A percentile compares a stretch with the other conserved stretches of the same genome.
phyloP scores from a whole-genome alignment of 139 green algal genomes.

The Micromonas pusilla region DNA sequence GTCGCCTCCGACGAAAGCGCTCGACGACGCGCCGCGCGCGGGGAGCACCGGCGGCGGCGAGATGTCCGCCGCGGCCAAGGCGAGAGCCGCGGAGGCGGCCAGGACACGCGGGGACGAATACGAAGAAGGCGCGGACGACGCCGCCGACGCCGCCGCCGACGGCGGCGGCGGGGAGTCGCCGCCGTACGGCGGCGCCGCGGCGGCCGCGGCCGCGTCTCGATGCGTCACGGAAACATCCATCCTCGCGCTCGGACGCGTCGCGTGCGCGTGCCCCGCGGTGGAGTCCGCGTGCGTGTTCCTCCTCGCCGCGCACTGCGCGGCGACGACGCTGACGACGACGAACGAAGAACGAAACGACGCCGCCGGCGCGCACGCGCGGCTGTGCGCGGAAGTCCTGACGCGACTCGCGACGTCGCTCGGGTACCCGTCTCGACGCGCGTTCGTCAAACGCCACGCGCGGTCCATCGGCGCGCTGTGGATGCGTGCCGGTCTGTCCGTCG shows the following conservation, averaged over 20 bases:
- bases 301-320: not conserved
- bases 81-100: not conserved
- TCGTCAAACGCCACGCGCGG: not conserved
- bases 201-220: too few relatives aligned
- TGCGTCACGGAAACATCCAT: not conserved
- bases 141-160: too few relatives aligned
- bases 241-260: not conserved
- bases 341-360: too few relatives aligned
- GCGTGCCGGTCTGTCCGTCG: not conserved
- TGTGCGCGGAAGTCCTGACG: not conserved
- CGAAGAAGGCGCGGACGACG: too few relatives aligned
- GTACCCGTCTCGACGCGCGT: not conserved
- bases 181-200: too few relatives aligned
- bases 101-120: not conserved
- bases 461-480: not conserved
- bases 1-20: not conserved
- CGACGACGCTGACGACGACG: too few relatives aligned
- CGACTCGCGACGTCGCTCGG: not conserved
- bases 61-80: not conserved
- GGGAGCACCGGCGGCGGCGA: not conserved
- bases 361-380: not conserved
- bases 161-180: too few relatives aligned
- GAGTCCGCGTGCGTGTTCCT: slow-evolving; percentile 5
- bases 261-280: not conserved
- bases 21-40: not conserved